Base-by-base conservation (phyloP, 495 filamentous ascomycete genomes). In the Neurospora tetrasperma region DNA sequence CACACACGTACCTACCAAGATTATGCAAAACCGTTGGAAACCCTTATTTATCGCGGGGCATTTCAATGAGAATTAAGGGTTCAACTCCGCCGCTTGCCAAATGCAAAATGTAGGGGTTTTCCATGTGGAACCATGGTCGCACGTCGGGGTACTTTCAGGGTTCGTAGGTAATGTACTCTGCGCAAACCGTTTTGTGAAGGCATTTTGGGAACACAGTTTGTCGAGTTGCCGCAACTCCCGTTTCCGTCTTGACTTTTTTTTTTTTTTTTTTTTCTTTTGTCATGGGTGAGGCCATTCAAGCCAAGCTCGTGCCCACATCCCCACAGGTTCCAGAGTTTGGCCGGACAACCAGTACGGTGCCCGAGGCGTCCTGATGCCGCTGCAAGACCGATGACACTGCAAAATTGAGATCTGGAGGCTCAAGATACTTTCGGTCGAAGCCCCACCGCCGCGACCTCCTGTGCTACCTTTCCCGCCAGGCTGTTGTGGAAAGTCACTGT, bases 331-430 rank as follows among this genome's bases (percentile, higher is more conserved):
- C 54, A 27, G 54, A 62, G 11, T 62, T 62, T 14, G 20, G 12
- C 54, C 20, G 12, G 12, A 3, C 54, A 18, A 16, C 54, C 23
- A 66, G 54, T 66, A 35, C 12, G 1, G 54, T 66, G 54, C 14
- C 4, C 10, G 48, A 27, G 27, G 48, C 9, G 10, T 59, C 8
- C 48, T 16, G 27, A 9, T 35, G 54, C 23, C 27, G 54, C 14
- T 27, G 12, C 7, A 66, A 66, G 12, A 23, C 62, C 76, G 76
- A 77, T 77, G 59, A 71, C 74, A 73, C 72, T 35, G 72, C 72
- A 74, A 77, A 77, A 77, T 38, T 41, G 35, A 74, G 76, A 77
- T 77, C 75, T 72, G 35, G 54, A 66, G 54, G 54, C 54, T 66
- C 54, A 66, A 66, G 54, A 66, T 66, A 66, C 54, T 66, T 66